These are phyloP conservation scores for Auricularia auricula-judae DNA, from an alignment of 768 basidiomycete species.

Conservation along the genomic window DNA sequence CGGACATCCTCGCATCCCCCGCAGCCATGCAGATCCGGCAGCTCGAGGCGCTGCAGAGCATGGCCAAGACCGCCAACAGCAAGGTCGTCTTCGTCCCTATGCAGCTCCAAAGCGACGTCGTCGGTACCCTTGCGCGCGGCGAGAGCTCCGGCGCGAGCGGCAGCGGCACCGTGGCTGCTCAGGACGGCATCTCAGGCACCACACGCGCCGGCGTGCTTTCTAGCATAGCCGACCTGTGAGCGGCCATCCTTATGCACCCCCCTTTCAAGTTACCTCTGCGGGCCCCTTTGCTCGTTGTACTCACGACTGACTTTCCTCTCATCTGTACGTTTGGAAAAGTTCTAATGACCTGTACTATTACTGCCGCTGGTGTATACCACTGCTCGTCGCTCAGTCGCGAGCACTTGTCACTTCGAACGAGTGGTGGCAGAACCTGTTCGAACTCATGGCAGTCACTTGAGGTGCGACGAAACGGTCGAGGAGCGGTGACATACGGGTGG, in stretches of 20 bases:
- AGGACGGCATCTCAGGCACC: conserved; percentile 28
- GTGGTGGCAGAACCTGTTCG: too few relatives aligned
- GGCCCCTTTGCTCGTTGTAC: too few relatives aligned
- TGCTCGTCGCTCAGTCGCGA: neutral
- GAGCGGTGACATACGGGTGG: too few relatives aligned
- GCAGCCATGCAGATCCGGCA: conserved; percentile 99
- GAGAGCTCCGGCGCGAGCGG: neutral
- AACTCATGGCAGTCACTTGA: too few relatives aligned
- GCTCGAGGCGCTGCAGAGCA: conserved; percentile 88
- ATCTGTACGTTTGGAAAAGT: neutral
- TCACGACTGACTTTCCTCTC: too few relatives aligned
- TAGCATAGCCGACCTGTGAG: conserved; percentile 35
- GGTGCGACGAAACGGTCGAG: too few relatives aligned
- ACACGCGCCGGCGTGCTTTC: conserved; percentile 42
- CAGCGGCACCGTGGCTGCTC: neutral
- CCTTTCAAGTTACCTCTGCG: neutral
- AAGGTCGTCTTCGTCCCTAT: conserved; percentile 95
- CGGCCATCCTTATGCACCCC: neutral
- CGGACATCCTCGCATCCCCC: conserved; percentile 86
- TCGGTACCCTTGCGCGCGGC: conserved; percentile 30
- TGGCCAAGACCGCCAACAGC: conserved; percentile 80
- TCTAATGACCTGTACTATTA: neutral
- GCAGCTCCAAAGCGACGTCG: conserved; percentile 72
- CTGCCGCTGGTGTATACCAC: neutral
- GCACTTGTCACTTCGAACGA: neutral